Percentiles rank a stretch among this genome's conserved stretches.
phyloP scores from a whole-genome alignment of 2,329 filamentous ascomycete genomes.

The Talaromyces sp. region DNA sequence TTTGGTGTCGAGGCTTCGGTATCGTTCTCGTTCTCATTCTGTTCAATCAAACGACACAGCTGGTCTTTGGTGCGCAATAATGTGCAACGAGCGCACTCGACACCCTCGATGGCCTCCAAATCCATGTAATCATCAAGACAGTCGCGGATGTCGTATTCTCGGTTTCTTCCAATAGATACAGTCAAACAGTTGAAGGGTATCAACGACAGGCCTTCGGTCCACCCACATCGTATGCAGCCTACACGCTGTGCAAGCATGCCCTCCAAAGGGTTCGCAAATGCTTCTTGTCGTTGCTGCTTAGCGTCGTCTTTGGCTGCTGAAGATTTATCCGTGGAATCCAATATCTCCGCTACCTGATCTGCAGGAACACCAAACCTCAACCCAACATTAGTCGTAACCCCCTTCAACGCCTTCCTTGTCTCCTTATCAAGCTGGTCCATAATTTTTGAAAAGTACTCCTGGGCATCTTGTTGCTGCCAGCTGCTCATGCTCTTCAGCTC shows the following conservation, averaged over 20 bases:
- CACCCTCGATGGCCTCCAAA: conserved; percentile 79
- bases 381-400: conserved; percentile 39
- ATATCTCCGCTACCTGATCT: conserved; percentile 25
- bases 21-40: conserved; percentile 34
- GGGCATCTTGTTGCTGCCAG: conserved; percentile 94
- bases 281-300: conserved; percentile 14
- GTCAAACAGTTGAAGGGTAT: conserved; percentile 94
- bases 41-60: conserved; percentile 41
- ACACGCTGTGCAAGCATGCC: conserved; percentile 84
- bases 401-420: conserved; percentile 49
- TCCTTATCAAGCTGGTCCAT: conserved; percentile 81
- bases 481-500: conserved; percentile 88
- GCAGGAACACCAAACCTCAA: conserved; percentile 33
- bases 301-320: conserved; percentile 2
- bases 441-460: conserved; percentile 92
- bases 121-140: conserved; percentile 79
- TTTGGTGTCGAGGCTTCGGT: conserved; percentile 18
- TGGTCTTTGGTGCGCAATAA: conserved; percentile 57
- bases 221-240: conserved; percentile 77
- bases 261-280: conserved; percentile 71
- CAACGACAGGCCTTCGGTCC: conserved; percentile 81
- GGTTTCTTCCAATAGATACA: conserved; percentile 66
- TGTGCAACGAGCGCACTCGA: conserved; percentile 89
- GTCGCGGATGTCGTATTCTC: conserved; percentile 67
- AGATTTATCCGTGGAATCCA: conserved; percentile 13